Evolutionary conservation across 768 basidiomycete species (phyloP).

Genomic region (Russula foetens): DNA sequence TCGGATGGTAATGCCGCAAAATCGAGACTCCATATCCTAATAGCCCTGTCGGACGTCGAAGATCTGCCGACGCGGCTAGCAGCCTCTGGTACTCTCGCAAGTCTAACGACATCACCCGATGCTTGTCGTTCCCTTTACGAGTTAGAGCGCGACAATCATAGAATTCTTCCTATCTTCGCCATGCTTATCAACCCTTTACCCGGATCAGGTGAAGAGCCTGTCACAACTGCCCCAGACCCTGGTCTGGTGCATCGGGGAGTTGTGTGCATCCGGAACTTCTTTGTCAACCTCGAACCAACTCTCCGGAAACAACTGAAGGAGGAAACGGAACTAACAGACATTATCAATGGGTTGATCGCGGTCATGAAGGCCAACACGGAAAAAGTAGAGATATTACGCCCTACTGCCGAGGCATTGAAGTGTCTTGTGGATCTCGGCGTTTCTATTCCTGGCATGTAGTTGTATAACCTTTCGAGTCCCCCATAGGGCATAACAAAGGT

Average conservation of each 20-base stretch:
- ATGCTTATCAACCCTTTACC: conserved; percentile 57
- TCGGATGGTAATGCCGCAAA: conserved; percentile 36
- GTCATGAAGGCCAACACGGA: conserved; percentile 38
- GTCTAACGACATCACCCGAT: conserved; percentile 52
- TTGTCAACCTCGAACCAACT: conserved; percentile 35
- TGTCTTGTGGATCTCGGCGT: conserved; percentile 28
- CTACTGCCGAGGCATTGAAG: conserved; percentile 46
- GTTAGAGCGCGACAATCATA: conserved; percentile 56
- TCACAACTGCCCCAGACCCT: conserved; percentile 32
- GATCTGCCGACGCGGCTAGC: conserved; percentile 81
- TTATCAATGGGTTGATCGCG: conserved; percentile 44
- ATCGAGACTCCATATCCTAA: conserved; percentile 70
- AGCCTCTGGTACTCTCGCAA: conserved; percentile 86
- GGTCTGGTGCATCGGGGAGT: conserved; percentile 74
- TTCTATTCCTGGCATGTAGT: conserved; percentile 2
- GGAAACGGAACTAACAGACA: conserved; percentile 45
- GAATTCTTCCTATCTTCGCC: conserved; percentile 56
- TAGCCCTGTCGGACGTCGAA: conserved; percentile 81
- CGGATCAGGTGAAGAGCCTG: conserved; percentile 32
- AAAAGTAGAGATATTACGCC: conserved; percentile 35
- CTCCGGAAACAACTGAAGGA: conserved; percentile 37
- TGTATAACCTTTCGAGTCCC: not conserved
- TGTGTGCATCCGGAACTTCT: conserved; percentile 63
- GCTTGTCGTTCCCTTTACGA: conserved; percentile 55
- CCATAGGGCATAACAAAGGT: not conserved